Evolutionary conservation across 441 rosid species (phyloP), one percentile per base, ranked within the genome.

Genomic region (Aleurites moluccanus): DNA sequence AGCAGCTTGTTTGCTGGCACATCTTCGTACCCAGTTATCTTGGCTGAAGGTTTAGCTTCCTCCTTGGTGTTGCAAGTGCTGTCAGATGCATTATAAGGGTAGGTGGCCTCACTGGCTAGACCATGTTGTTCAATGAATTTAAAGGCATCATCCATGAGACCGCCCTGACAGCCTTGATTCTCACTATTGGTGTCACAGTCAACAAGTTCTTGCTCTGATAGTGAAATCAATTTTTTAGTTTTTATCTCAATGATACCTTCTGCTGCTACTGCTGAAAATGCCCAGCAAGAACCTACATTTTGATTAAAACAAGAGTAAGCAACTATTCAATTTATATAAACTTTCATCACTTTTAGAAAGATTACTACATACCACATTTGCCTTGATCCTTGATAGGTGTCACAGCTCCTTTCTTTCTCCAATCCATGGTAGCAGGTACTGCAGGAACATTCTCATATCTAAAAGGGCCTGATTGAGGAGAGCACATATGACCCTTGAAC

Each of bases 401-500:
- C 62, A 93, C 97, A 0, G 94, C 92, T 2, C 96, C 97, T 73
- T 82, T 84, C 42, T 80, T 80, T 81, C 96, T 88, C 97, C 97
- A 91, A 75, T 91, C 95, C 67, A 89, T 78, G 1, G 38, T 55
- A 47, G 72, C 35, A 0, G 75, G 78, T 3, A 57, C 45, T 3
- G 62, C 78, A 45, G 56, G 50, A 15, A 47, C 69, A 52, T 64
- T 79, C 5, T 79, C 57, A 33, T 79, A 66, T 52, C 59, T 71
- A 55, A 79, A 79, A 14, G 69, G 64, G 0, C 75, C 72, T 20
- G 42, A 27, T 6, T 69, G 78, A 21, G 62, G 20, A 15, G 81
- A 64, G 70, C 75, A 62, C 60, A 53, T 63, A 69, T 52, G 77
- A 16, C 77, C 71, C 40, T 63, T 74, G 40, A 73, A 74, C 35